A percentile compares a stretch with the other conserved stretches of the same genome.
Evolutionary conservation across 495 filamentous ascomycete genomes (phyloP).

Genomic region (Aspergillus ostianus): DNA sequence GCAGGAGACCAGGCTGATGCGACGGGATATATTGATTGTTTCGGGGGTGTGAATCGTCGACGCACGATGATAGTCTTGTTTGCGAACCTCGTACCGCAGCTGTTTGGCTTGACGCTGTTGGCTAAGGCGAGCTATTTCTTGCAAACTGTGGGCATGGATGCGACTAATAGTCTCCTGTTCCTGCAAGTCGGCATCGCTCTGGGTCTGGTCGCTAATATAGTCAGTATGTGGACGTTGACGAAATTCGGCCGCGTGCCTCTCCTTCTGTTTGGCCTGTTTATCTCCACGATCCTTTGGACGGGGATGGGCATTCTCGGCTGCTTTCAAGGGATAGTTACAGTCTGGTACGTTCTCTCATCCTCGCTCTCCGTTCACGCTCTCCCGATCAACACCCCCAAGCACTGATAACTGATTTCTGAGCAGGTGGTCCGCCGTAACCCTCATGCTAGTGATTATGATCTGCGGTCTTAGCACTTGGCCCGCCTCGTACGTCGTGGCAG

Average conservation of each 20-base stretch:
- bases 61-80: constrained; percentile 49
- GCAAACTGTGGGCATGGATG: constrained; percentile 34
- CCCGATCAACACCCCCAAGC: no score
- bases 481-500: constrained; percentile 33
- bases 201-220: constrained; percentile 31
- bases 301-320: constrained; percentile 36
- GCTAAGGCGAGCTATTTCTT: constrained; percentile 35
- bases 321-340: constrained; percentile 24
- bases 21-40: constrained; percentile 38
- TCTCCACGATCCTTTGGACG: constrained; percentile 27
- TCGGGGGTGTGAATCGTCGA: constrained; percentile 40
- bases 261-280: constrained; percentile 15
- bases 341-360: constrained; percentile 23
- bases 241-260: constrained; percentile 29
- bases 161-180: constrained; percentile 29
- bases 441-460: constrained; percentile 27
- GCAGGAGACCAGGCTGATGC: constrained; percentile 15
- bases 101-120: constrained; percentile 35
- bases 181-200: constrained; percentile 32
- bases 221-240: constrained; percentile 29
- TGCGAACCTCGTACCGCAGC: constrained; percentile 26
- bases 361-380: no score
- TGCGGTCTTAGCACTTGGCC: constrained; percentile 35
- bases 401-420: neutral
- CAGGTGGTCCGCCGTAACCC: constrained; percentile 32